phyloP scores from a whole-genome alignment of 2,329 filamentous ascomycete genomes.

The Elsinoe perseae region DNA sequence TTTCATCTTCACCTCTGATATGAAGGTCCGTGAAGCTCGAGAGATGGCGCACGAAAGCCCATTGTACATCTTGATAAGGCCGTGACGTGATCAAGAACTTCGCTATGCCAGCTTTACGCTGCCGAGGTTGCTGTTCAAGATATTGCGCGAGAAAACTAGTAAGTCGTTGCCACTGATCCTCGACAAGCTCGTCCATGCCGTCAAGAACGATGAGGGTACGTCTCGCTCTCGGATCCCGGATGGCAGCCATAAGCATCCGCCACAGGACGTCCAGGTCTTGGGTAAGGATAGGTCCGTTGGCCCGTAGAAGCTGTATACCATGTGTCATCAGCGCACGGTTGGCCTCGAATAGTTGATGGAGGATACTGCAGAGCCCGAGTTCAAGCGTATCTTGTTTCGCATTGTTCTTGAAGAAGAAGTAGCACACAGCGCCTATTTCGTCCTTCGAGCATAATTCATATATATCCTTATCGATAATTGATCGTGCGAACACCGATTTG shows the following conservation, averaged over 20 bases:
- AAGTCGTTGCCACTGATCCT: slow-evolving; percentile 17
- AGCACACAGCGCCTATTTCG: slow-evolving; percentile 21
- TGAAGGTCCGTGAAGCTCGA: slow-evolving; percentile 9
- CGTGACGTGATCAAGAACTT: slow-evolving; percentile 23
- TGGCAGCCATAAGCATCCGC: slow-evolving; percentile 17
- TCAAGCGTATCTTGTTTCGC: slow-evolving; percentile 27
- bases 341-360: slow-evolving; percentile 33
- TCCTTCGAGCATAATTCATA: slow-evolving; percentile 15
- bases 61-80: slow-evolving; percentile 16
- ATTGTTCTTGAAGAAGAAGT: slow-evolving; percentile 37
- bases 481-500: slow-evolving; percentile 34
- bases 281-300: slow-evolving; percentile 20
- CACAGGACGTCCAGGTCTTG: slow-evolving; percentile 19
- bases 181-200: slow-evolving; percentile 24
- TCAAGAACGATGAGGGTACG: slow-evolving; percentile 23
- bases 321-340: slow-evolving; percentile 24
- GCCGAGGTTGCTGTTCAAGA: not conserved
- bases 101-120: not conserved
- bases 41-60: not conserved
- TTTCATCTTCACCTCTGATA: slow-evolving; percentile 18
- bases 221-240: slow-evolving; percentile 12
- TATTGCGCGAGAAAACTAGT: slow-evolving; percentile 17
- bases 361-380: slow-evolving; percentile 30
- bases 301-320: slow-evolving; percentile 20
- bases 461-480: slow-evolving; percentile 28